phyloP scores from a whole-genome alignment of 495 filamentous ascomycete species.

The Penicillium psychrofluorescens region DNA sequence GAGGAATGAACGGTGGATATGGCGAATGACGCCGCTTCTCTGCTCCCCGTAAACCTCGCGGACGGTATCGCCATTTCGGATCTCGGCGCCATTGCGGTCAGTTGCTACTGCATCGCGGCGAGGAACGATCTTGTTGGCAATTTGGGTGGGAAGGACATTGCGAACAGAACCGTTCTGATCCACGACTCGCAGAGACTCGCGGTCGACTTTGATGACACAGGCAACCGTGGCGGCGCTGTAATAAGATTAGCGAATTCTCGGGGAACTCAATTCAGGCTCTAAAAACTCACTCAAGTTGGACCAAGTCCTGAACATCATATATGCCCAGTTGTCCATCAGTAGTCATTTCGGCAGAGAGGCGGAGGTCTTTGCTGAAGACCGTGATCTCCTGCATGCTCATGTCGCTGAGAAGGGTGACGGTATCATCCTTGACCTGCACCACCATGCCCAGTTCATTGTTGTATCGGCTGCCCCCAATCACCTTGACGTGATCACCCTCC shows the following conservation, averaged over 20 bases:
- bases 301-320: slow-evolving; percentile 86
- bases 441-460: slow-evolving; percentile 96
- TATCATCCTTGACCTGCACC: slow-evolving; percentile 81
- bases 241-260: slow-evolving; percentile 22
- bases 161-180: slow-evolving; percentile 83
- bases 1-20: slow-evolving; percentile 83
- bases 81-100: slow-evolving; percentile 88
- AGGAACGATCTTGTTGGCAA: slow-evolving; percentile 75
- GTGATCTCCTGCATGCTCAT: slow-evolving; percentile 88
- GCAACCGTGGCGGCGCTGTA: slow-evolving; percentile 73
- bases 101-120: slow-evolving; percentile 81
- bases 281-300: slow-evolving; percentile 74
- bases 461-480: slow-evolving; percentile 90
- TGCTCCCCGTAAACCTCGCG: slow-evolving; percentile 83
- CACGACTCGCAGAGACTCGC: slow-evolving; percentile 80
- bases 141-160: slow-evolving; percentile 80
- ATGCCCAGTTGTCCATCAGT: slow-evolving; percentile 71
- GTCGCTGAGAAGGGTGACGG: slow-evolving; percentile 86
- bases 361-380: slow-evolving; percentile 94
- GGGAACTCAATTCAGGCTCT: neutral
- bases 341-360: slow-evolving; percentile 85
- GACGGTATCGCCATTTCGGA: slow-evolving; percentile 83
- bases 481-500: slow-evolving; percentile 95
- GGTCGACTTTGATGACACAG: slow-evolving; percentile 89
- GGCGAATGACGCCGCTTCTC: slow-evolving; percentile 77